phyloP scores from a whole-genome alignment of 495 filamentous ascomycete species.

The Glonium stellatum region DNA sequence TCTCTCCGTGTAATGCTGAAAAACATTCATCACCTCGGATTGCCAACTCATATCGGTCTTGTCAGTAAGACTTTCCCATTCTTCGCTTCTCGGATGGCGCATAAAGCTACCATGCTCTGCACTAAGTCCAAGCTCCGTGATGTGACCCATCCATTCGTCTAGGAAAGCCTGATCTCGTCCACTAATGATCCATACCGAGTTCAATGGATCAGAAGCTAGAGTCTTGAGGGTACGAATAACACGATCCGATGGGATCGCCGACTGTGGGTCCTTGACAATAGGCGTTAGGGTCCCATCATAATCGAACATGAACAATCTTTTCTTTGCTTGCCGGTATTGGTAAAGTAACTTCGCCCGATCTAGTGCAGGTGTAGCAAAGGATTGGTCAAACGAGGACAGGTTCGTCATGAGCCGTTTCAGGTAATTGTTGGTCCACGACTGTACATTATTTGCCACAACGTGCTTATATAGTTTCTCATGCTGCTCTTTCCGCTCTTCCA shows the following conservation, averaged over 20 bases:
- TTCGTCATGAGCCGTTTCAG: slow-evolving; percentile 69
- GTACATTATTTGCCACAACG: slow-evolving; percentile 74
- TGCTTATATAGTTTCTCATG: slow-evolving; percentile 66
- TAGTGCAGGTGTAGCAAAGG: slow-evolving; percentile 70
- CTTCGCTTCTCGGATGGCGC: slow-evolving; percentile 58
- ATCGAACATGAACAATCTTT: slow-evolving; percentile 93
- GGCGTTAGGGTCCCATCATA: slow-evolving; percentile 98
- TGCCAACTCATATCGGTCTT: slow-evolving; percentile 85
- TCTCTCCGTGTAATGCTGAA: slow-evolving; percentile 75
- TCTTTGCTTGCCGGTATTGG: slow-evolving; percentile 62
- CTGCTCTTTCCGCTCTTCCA: slow-evolving; percentile 51
- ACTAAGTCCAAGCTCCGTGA: slow-evolving; percentile 74
- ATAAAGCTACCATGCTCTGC: slow-evolving; percentile 97
- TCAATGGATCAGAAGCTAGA: slow-evolving; percentile 70
- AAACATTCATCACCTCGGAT: slow-evolving; percentile 67
- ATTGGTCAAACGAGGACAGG: slow-evolving; percentile 64
- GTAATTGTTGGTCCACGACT: slow-evolving; percentile 72
- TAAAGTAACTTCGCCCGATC: slow-evolving; percentile 62
- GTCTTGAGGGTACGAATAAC: slow-evolving; percentile 70
- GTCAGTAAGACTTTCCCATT: slow-evolving; percentile 83
- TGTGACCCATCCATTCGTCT: slow-evolving; percentile 78
- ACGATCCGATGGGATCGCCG: slow-evolving; percentile 77
- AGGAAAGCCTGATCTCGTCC: slow-evolving; percentile 87
- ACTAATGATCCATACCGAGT: slow-evolving; percentile 96
- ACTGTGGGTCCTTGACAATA: slow-evolving; percentile 81